Percentiles rank a stretch among this genome's conserved stretches.
Conservation (phyloP, 2,329 filamentous ascomycete genomes). For the Verticillium nubilum region DNA sequence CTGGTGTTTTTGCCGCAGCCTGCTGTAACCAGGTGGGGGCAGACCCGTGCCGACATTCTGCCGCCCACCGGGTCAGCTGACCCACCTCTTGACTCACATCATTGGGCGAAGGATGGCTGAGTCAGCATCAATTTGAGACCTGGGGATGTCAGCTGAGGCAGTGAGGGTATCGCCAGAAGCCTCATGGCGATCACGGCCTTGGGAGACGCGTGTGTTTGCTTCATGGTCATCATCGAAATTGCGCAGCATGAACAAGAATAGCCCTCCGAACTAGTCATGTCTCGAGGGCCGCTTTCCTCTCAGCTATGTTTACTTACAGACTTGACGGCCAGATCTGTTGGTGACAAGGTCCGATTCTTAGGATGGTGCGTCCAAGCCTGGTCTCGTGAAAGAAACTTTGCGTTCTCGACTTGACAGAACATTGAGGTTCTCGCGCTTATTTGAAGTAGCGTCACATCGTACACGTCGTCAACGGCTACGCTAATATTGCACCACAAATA, state of each 20-base stretch:
- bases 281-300: conserved; percentile 57
- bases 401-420: background rate
- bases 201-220: background rate
- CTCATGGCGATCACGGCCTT: background rate
- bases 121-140: background rate
- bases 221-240: background rate
- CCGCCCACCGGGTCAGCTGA: background rate
- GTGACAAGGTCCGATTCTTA: conserved; percentile 84
- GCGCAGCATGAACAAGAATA: background rate
- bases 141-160: background rate
- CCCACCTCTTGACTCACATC: background rate
- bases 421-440: background rate
- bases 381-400: no score
- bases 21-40: background rate
- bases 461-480: conserved; percentile 48
- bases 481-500: conserved; percentile 66
- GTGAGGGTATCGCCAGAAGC: background rate
- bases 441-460: conserved; percentile 41
- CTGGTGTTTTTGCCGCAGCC: background rate
- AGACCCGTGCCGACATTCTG: background rate
- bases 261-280: conserved; percentile 37
- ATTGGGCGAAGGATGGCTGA: background rate
- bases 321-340: conserved; percentile 43
- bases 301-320: conserved; percentile 59
- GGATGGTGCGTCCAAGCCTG: conserved; percentile 72